Evolutionary conservation across 1,284 basidiomycete genomes (phyloP).

Genomic region (Naganishia sp.): DNA sequence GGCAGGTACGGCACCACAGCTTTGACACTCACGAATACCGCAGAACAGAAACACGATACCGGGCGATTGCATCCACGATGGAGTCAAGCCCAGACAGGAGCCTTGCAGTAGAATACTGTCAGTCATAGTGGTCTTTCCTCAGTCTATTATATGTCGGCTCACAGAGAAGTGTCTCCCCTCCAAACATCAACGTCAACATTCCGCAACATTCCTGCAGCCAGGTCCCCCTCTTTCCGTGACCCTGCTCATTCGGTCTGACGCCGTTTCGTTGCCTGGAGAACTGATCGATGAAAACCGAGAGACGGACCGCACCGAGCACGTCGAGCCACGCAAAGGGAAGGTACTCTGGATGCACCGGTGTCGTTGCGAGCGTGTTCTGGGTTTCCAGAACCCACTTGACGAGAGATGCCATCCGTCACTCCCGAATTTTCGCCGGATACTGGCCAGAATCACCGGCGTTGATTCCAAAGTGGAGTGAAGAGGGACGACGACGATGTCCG

Average conservation of each 20-base stretch:
- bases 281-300: conserved; percentile 48
- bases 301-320: conserved; percentile 47
- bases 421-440: background rate
- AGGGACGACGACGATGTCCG: too few relatives aligned
- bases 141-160: conserved; percentile 30
- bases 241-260: conserved; percentile 25
- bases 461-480: too few relatives aligned
- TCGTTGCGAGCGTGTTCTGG: conserved; percentile 34
- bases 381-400: conserved; percentile 26
- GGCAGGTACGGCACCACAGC: background rate
- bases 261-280: conserved; percentile 40
- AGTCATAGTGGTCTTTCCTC: too few relatives aligned
- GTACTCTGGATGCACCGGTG: conserved; percentile 41
- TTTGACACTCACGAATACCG: conserved; percentile 27
- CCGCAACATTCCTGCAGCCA: conserved; percentile 48
- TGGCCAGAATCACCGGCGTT: too few relatives aligned
- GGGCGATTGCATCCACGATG: conserved; percentile 50
- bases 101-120: background rate
- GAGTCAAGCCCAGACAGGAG: conserved; percentile 45
- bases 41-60: conserved; percentile 41
- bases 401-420: conserved; percentile 1
- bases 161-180: conserved; percentile 53
- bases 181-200: conserved; percentile 50
- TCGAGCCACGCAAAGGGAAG: conserved; percentile 48
- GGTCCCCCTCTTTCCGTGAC: conserved; percentile 37